Percentiles rank a stretch among this genome's conserved stretches.
Conservation (phyloP, 2,329 filamentous ascomycete species). For the Xylaria hypoxylon region DNA sequence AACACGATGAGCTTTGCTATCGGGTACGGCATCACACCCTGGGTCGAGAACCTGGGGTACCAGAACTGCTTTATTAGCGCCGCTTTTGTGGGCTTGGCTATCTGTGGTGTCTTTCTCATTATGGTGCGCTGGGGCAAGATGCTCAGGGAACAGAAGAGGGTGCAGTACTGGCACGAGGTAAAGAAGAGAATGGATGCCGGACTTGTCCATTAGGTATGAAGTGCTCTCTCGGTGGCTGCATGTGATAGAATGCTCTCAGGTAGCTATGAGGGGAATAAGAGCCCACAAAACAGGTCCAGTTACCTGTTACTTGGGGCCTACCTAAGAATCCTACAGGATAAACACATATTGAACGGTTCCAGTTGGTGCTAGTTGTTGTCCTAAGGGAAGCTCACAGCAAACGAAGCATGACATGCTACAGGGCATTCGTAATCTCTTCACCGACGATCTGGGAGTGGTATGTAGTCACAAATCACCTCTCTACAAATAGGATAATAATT, state of each 20-base stretch:
- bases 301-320: too few relatives aligned
- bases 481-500: too few relatives aligned
- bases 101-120: slow-evolving; percentile 48
- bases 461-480: too few relatives aligned
- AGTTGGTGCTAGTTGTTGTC: too few relatives aligned
- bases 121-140: slow-evolving; percentile 51
- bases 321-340: too few relatives aligned
- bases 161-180: slow-evolving; percentile 49
- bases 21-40: slow-evolving; percentile 59
- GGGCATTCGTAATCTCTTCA: too few relatives aligned
- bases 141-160: slow-evolving; percentile 46
- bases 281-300: too few relatives aligned
- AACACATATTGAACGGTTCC: too few relatives aligned
- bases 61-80: slow-evolving; percentile 59
- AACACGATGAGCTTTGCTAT: slow-evolving; percentile 57
- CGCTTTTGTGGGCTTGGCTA: slow-evolving; percentile 49
- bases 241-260: slow-evolving; percentile 2
- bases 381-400: too few relatives aligned
- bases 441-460: too few relatives aligned
- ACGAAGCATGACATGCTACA: too few relatives aligned
- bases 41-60: slow-evolving; percentile 56
- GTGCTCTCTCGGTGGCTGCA: slow-evolving; percentile 1
- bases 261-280: too few relatives aligned
- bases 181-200: slow-evolving; percentile 48
- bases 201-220: slow-evolving; percentile 44